Evolutionary conservation across 1,284 basidiomycete genomes (phyloP), one percentile per base, ranked within the genome.

Genomic region (Gymnopus androsaceus): DNA sequence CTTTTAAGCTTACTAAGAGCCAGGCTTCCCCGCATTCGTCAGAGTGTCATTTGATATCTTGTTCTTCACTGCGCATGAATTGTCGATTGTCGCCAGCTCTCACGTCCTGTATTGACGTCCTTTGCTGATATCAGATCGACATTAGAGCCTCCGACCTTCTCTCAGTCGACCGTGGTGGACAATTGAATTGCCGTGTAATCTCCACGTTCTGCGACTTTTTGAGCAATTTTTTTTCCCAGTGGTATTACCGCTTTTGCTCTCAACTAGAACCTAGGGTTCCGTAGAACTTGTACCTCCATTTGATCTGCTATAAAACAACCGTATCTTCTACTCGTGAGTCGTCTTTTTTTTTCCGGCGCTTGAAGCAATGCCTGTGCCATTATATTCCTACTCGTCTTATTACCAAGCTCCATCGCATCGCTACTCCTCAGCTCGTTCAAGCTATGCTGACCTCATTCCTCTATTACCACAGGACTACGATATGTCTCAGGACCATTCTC

Each of bases 351-450:
- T 30, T 7, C 44, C 17, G 44, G 25, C 31, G 30, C 15, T 25
- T 27, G 38, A 17, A 56, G 45, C 49, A 11, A 69, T 69, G 65
- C 66, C 69, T 48, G 63, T 65, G 51, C 66, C 67, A 47, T 66
- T 63, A 37, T 68, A 66, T 65, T 67, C 72, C 63, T 70, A 73
- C 66, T 74, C 76, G 65, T 70, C 73, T 15, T 69, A 71, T 60
- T 75, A 72, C 63, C 68, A 72, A 50, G 63, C 67, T 42, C 69
- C 67, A 49, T 64, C 69, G 44, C 63, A 66, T 45, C 67, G 72
- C 60, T 67, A 69, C 59, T 66, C 62, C 62, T 64, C 64, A 53
- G 68, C 66, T 66, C 61, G 66, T 36, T n/a, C n/a, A n/a, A n/a
- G n/a, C n/a, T 67, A 63, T 54, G 56, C 58, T 66, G 64, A 66